phyloP scores from a whole-genome alignment of 495 filamentous ascomycete genomes.

The Xylaria sp. region DNA sequence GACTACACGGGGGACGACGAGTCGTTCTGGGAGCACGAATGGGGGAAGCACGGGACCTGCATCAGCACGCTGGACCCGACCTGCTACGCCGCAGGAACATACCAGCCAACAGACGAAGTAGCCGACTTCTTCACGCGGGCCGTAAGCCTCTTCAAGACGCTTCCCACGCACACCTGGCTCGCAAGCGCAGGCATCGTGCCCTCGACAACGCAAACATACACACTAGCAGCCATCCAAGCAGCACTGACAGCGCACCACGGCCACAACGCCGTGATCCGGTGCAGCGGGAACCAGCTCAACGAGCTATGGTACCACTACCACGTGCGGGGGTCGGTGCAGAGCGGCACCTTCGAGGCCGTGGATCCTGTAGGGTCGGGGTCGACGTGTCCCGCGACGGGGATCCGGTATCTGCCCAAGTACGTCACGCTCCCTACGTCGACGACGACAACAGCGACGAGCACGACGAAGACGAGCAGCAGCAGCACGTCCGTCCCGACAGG shows the following conservation, averaged over 20 bases:
- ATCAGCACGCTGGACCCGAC: slow-evolving; percentile 68
- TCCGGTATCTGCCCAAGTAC: slow-evolving; percentile 44
- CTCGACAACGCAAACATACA: slow-evolving; percentile 65
- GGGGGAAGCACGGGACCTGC: slow-evolving; percentile 80
- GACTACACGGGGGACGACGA: slow-evolving; percentile 61
- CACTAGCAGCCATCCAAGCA: slow-evolving; percentile 63
- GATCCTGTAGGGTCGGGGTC: slow-evolving; percentile 33
- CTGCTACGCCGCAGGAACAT: slow-evolving; percentile 64
- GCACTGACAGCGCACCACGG: slow-evolving; percentile 61
- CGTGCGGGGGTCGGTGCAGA: slow-evolving; percentile 72
- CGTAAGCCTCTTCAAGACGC: slow-evolving; percentile 62
- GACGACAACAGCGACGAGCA: slow-evolving; percentile 9
- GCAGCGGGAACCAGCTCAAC: slow-evolving; percentile 65
- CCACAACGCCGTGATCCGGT: slow-evolving; percentile 67
- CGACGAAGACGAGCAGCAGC: no score
- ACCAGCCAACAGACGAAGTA: slow-evolving; percentile 61
- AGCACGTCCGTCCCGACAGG: slow-evolving; percentile 26
- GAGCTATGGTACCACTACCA: slow-evolving; percentile 85
- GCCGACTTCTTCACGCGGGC: slow-evolving; percentile 62
- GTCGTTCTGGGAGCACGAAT: slow-evolving; percentile 81
- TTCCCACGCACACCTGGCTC: slow-evolving; percentile 61
- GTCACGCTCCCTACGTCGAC: slow-evolving; percentile 27
- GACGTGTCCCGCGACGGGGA: slow-evolving; percentile 37
- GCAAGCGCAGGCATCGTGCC: slow-evolving; percentile 69
- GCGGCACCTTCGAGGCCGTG: slow-evolving; percentile 68